A percentile compares a stretch with the other conserved stretches of the same genome.
Evolutionary conservation across 192 early-diverging fungal genomes (phyloP).

Genomic region (Mortierella hygrophila): DNA sequence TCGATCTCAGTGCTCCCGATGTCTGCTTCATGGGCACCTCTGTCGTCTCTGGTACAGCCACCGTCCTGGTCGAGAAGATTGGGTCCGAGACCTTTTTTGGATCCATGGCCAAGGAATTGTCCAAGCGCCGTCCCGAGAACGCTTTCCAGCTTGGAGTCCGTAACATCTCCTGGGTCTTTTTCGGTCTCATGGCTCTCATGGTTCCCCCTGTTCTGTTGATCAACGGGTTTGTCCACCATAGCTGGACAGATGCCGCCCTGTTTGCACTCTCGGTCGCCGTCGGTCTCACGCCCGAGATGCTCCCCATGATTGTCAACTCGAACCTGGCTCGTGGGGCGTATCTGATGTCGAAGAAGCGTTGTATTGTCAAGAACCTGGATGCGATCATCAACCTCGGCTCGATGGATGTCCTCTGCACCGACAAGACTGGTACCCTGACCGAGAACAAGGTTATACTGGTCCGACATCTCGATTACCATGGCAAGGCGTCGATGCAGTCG

Average conservation of each 20-base stretch:
- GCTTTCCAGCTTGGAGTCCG: slow-evolving; percentile 63
- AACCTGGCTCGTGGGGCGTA: slow-evolving; percentile 63
- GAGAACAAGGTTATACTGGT: slow-evolving; percentile 59
- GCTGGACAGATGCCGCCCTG: slow-evolving; percentile 52
- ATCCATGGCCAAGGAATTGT: slow-evolving; percentile 57
- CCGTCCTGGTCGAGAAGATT: slow-evolving; percentile 60
- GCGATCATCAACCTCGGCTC: slow-evolving; percentile 63
- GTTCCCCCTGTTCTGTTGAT: slow-evolving; percentile 61
- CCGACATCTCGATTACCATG: slow-evolving; percentile 44
- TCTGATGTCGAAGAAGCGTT: slow-evolving; percentile 56
- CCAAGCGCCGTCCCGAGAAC: slow-evolving; percentile 38
- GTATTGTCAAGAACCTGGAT: slow-evolving; percentile 63
- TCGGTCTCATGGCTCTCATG: slow-evolving; percentile 59
- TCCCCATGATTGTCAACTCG: slow-evolving; percentile 68
- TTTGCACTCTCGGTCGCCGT: slow-evolving; percentile 65
- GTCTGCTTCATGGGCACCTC: slow-evolving; percentile 61
- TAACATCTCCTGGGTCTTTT: slow-evolving; percentile 60
- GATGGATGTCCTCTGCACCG: slow-evolving; percentile 61
- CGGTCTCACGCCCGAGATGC: slow-evolving; percentile 69
- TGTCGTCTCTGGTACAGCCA: slow-evolving; percentile 63
- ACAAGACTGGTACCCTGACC: slow-evolving; percentile 66
- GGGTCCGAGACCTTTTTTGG: slow-evolving; percentile 62
- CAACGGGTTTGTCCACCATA: slow-evolving; percentile 53
- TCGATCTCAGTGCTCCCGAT: slow-evolving; percentile 47
- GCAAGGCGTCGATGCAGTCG: slow-evolving; percentile 23